These are phyloP conservation scores for Centella asiatica DNA, from an alignment of 129 eudicot genomes.

Conservation along the genomic window DNA sequence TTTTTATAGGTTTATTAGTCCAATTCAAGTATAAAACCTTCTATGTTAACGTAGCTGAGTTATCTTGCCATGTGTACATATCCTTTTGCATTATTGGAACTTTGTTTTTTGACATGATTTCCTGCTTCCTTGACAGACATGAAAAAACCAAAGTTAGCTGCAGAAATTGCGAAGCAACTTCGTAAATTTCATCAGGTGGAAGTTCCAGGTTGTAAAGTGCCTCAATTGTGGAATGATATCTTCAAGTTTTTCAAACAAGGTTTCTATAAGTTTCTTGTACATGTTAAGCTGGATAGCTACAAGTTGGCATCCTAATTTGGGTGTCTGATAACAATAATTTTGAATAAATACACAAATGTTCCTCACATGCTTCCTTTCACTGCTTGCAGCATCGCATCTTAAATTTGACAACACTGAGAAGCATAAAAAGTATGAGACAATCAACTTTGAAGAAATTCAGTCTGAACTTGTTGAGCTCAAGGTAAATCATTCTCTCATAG, in stretches of 20 bases:
- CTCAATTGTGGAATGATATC: constrained; percentile 85
- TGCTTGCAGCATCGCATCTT: constrained; percentile 70
- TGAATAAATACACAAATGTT: neutral
- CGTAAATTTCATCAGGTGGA: constrained; percentile 74
- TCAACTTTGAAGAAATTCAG: constrained; percentile 66
- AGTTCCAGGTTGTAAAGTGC: constrained; percentile 86
- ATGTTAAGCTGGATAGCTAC: neutral
- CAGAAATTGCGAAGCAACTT: constrained; percentile 85
- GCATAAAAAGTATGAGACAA: constrained; percentile 46
- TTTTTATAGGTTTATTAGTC: no score
- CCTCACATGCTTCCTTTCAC: constrained; percentile 12
- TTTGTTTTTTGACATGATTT: constrained; percentile 4
- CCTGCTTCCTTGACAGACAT: constrained; percentile 45
- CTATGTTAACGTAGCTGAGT: no score
- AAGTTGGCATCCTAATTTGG: neutral
- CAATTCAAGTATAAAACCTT: no score
- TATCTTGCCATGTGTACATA: neutral
- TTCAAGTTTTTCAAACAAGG: constrained; percentile 70
- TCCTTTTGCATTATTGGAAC: neutral
- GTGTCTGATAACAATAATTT: neutral
- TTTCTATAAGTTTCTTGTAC: constrained; percentile 15
- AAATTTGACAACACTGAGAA: constrained; percentile 62
- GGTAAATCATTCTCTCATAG: constrained; percentile 43
- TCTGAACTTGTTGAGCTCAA: constrained; percentile 56
- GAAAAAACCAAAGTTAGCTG: constrained; percentile 71